Conservation (phyloP, 192 early-diverging fungal species). For the Coemansia sp. region DNA sequence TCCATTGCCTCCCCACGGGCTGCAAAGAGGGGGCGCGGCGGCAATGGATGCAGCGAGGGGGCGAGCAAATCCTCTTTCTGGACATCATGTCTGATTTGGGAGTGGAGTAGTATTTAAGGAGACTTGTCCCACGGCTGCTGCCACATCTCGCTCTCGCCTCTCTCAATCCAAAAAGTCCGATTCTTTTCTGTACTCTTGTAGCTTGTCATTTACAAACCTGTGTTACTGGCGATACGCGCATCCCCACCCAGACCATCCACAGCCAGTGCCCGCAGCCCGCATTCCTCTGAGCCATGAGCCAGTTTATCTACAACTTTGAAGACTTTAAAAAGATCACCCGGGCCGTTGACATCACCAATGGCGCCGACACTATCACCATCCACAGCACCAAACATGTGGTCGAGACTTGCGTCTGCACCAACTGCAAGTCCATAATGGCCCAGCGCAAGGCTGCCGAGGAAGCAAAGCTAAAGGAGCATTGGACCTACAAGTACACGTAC, state of each 20-base stretch:
- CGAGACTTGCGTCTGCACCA: conserved; percentile 42
- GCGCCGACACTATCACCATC: conserved; percentile 41
- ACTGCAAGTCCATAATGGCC: conserved; percentile 35
- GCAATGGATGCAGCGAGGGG: neutral
- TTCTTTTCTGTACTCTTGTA: conserved; percentile 1
- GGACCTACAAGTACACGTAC: conserved; percentile 30
- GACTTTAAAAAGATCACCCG: conserved; percentile 25
- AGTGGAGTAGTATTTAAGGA: neutral
- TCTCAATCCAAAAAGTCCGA: neutral
- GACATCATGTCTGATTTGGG: neutral
- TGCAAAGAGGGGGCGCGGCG: neutral
- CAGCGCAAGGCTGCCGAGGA: conserved; percentile 24
- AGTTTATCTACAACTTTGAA: conserved; percentile 38
- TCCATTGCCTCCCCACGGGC: neutral
- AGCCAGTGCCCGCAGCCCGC: neutral
- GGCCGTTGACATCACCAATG: conserved; percentile 42
- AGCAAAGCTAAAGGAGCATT: conserved; percentile 24
- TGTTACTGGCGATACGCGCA: neutral
- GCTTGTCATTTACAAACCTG: neutral
- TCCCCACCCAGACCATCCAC: neutral
- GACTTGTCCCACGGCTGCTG: neutral
- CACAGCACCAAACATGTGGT: conserved; percentile 39
- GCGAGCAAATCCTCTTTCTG: neutral
- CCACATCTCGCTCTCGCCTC: neutral
- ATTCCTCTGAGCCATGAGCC: conserved; percentile 23